Evolutionary conservation across 495 filamentous ascomycete species (phyloP), one percentile per base, ranked within the genome.

Genomic region (Penicillium antarcticum): DNA sequence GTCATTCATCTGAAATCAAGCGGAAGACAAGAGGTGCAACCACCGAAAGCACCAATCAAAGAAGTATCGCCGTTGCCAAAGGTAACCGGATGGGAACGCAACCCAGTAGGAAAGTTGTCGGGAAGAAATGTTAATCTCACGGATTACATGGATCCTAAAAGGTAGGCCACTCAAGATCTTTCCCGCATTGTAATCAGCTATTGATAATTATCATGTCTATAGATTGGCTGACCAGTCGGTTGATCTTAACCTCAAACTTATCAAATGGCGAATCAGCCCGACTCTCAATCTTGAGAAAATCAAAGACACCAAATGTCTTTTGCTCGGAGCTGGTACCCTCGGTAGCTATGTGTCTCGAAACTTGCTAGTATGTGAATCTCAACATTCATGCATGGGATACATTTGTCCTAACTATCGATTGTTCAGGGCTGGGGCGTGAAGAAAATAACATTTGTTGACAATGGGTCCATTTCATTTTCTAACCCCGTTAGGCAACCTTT

Each of bases 221-320:
- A 83, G 82, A 54, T 76, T 97, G 19, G 94, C 94, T 18, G 91
- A 97, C 56, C 91, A 96, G 67, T 88, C 92, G n/a, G 94, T 97
- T 9, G 94, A 98, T 61, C 82, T 98, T 42, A 98, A 98, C 61
- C 77, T 97, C 52, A 97, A 97, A 70, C 79, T 98, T 45, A 98
- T 98, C 82, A 97, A 96, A 73, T 98, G 94, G 94, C 84, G 94
- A 21, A 88, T 98, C 48, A 89, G 91, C 16, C 94, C 94, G 6
- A 82, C 82, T 38, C 75, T 98, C 18, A 80, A 97, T 63, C 84
- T 98, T 11, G 90, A 95, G 10, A 84, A 79, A 43, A 88, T 97
- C 61, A 97, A 96, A 65, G 79, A 86, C 38, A 92, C 94, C 6
- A 96, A 84, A 57, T 98, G 94, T 61, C 81, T 98, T 36, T 72